Conservation (phyloP, 495 filamentous ascomycete genomes). For the Aspergillus panamensis region DNA sequence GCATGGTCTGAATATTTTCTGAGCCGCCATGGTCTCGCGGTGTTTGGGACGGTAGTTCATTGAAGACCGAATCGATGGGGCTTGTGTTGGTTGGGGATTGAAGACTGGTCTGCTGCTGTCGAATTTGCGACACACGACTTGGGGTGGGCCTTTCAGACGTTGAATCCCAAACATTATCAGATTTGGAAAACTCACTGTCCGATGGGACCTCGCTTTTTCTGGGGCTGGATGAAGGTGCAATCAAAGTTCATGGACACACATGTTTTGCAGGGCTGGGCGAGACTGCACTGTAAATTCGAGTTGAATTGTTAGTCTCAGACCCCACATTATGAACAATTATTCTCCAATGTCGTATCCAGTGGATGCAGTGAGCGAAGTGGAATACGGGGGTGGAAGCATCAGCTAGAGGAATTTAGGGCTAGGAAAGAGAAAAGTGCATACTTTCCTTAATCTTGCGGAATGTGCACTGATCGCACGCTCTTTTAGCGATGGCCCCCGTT, state of each 20-base stretch:
- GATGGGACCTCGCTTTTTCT: constrained; percentile 43
- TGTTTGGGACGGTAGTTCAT: constrained; percentile 15
- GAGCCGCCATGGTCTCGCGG: constrained; percentile 20
- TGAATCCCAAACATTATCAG: background rate
- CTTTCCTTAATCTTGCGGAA: constrained; percentile 21
- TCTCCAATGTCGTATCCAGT: background rate
- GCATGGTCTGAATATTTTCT: constrained; percentile 16
- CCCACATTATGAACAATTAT: background rate
- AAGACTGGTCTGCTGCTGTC: constrained; percentile 37
- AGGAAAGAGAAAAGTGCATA: background rate
- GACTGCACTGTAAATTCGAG: constrained; percentile 44
- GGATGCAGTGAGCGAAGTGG: background rate
- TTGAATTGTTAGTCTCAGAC: background rate
- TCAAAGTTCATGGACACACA: constrained; percentile 42
- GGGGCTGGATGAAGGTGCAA: constrained; percentile 44
- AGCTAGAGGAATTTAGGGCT: background rate
- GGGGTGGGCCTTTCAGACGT: background rate
- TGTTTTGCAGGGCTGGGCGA: constrained; percentile 39
- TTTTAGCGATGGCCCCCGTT: constrained; percentile 29
- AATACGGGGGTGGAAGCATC: background rate
- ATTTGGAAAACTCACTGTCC: constrained; percentile 35
- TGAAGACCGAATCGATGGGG: background rate
- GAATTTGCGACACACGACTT: constrained; percentile 42
- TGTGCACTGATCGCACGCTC: constrained; percentile 44
- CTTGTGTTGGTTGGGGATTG: constrained; percentile 13